Percentiles rank a stretch among this genome's conserved stretches.
These are phyloP conservation scores for Claviceps sorghi DNA, from an alignment of 2,329 filamentous ascomycete genomes.

Conservation along the genomic window DNA sequence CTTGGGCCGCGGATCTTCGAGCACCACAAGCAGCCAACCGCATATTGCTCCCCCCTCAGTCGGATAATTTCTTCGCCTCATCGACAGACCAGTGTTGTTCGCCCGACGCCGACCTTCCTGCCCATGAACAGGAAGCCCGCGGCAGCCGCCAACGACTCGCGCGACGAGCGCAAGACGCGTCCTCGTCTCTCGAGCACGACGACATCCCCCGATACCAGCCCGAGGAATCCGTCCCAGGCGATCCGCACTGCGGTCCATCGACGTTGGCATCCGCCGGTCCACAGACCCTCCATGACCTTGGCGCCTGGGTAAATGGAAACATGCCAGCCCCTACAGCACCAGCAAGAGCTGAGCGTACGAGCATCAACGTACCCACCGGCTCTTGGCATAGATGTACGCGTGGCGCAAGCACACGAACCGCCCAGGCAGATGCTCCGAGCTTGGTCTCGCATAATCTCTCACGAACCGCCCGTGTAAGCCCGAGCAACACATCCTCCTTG, in stretches of 20 bases:
- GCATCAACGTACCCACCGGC: not conserved
- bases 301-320: not conserved
- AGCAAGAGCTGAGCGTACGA: not conserved
- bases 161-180: not conserved
- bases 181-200: not conserved
- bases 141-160: not conserved
- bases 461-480: not conserved
- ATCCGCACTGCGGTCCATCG: too few species aligned
- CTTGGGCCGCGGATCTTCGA: not conserved
- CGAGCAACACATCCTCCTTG: not conserved
- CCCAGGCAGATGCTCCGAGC: too few species aligned
- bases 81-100: not conserved
- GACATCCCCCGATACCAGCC: too few species aligned
- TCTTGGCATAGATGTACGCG: not conserved
- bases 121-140: not conserved
- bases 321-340: not conserved
- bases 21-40: not conserved
- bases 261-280: too few species aligned
- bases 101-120: not conserved
- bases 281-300: too few species aligned
- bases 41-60: not conserved
- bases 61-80: not conserved
- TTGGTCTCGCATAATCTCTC: not conserved
- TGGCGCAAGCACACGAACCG: not conserved
- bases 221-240: too few species aligned